Evolutionary conservation across 2,329 filamentous ascomycete species (phyloP), one percentile per base, ranked within the genome.

Genomic region (Alternaria ethzedia): DNA sequence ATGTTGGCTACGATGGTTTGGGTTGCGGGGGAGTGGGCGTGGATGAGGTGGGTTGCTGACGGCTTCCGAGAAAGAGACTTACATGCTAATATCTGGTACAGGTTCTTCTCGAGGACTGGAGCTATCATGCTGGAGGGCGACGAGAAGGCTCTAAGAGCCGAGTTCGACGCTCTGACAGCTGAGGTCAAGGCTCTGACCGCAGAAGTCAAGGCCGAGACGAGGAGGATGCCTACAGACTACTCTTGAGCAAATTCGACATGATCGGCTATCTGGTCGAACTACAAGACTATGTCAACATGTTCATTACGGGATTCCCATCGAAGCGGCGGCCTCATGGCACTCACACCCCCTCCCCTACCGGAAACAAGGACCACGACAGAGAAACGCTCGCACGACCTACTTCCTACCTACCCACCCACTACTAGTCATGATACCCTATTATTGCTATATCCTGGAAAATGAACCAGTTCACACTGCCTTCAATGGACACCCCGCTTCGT

Each of bases 111-210:
- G 6, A 58, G 46, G 12, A 47, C 54, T 21, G 65, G 69, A 28
- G 26, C 21, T 28, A 70, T 75, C 51, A 68, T 69, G 54, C 64
- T 75, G 5, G 65, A 69, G 17, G 73, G 72, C 15, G 66, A 70
- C 2, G 73, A 75, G 47, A 73, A 70, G 63, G 45, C 61, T 8
- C 55, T 75, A 11, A 65, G 44, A 28, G 69, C 67, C 7, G 56
- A 57, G n/a, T 45, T 21, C 11, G 32, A 52, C 46, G 9, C 26
- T 17, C 60, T 75, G 7, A 64, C 68, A 6, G 73, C 71, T n/a
- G 66, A 70, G 3, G 73, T 74, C 54, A 70, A 70, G 62, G 45
- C 61, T 8, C 55, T 75, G n/a, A 66, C 47, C 15, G 69, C 67
- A 2, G 56, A 57, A n/a, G 41, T 21, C 15, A 28, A 46, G 26